phyloP scores from a whole-genome alignment of 202 grass and related monocot species.

The Brachypodium distachyon region DNA sequence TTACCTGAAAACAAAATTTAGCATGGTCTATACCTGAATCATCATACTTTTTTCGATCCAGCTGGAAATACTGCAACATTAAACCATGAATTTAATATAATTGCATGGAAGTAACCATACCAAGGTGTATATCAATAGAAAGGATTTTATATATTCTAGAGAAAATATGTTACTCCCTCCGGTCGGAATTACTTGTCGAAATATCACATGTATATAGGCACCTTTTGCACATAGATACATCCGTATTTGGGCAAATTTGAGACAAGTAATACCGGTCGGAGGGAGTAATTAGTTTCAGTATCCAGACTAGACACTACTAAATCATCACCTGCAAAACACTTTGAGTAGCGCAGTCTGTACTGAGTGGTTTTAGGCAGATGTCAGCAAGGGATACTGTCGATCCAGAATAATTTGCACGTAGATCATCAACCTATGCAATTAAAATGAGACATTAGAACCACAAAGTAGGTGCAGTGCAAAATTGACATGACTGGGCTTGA shows the following conservation, averaged over 20 bases:
- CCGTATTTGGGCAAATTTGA: too few species aligned
- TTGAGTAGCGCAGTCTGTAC: conserved; percentile 87
- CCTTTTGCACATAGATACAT: too few species aligned
- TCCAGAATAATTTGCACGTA: conserved; percentile 87
- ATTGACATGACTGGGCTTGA: background rate
- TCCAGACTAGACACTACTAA: conserved; percentile 7
- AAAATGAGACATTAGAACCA: conserved; percentile 30
- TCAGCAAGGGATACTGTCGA: conserved; percentile 61
- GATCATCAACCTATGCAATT: conserved; percentile 67
- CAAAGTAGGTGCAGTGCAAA: background rate
- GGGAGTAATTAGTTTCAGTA: too few species aligned
- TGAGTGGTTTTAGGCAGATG: conserved; percentile 92
- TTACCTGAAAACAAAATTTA: conserved; percentile 92
- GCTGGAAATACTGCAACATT: conserved; percentile 85
- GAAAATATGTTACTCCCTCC: conserved; percentile 2
- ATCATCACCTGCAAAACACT: conserved; percentile 88
- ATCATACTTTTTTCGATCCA: conserved; percentile 81
- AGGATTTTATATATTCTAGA: conserved; percentile 3
- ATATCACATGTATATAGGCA: too few species aligned
- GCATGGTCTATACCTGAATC: conserved; percentile 62
- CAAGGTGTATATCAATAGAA: conserved; percentile 4
- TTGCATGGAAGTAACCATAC: background rate
- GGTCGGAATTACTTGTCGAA: too few species aligned
- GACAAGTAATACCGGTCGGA: too few species aligned
- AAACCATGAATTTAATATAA: conserved; percentile 9